Conservation (phyloP, 257 asterid species). For the Petrea volubilis region DNA sequence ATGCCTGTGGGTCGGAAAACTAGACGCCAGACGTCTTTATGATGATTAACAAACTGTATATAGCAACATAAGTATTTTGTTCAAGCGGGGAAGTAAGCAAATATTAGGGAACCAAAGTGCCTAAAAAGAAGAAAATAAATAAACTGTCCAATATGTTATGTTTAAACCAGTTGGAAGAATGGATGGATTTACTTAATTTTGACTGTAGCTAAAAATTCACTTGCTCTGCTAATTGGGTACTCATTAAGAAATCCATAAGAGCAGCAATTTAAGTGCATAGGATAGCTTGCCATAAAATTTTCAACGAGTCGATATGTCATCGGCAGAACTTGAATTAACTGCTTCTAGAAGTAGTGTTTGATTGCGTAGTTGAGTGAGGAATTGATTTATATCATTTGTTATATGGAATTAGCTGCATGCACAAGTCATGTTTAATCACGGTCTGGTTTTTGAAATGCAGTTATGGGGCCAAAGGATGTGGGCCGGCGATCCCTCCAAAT, state of each 20-base stretch:
- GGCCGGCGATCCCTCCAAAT: conserved; percentile 71
- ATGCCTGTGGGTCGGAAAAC: neutral
- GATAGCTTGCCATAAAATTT: neutral
- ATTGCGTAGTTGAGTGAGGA: neutral
- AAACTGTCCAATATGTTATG: too few relatives aligned
- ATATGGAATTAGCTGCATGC: neutral
- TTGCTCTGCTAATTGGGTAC: too few relatives aligned
- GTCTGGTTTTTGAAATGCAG: conserved; percentile 42
- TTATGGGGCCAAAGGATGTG: conserved; percentile 72
- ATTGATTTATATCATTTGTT: neutral
- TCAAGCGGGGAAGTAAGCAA: neutral
- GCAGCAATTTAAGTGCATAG: too few relatives aligned
- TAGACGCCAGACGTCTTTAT: neutral
- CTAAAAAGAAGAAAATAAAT: too few relatives aligned
- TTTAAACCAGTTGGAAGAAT: too few relatives aligned
- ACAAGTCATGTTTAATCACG: neutral
- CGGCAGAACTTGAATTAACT: neutral
- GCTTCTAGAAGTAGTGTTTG: neutral
- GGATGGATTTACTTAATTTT: too few relatives aligned
- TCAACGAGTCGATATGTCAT: neutral
- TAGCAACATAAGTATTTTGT: neutral
- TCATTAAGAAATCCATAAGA: too few relatives aligned
- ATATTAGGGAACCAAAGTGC: neutral
- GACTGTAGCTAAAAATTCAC: too few relatives aligned
- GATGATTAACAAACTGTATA: neutral